Evolutionary conservation across 2,329 filamentous ascomycete species (phyloP).

Genomic region (Exophiala dermatitidis): DNA sequence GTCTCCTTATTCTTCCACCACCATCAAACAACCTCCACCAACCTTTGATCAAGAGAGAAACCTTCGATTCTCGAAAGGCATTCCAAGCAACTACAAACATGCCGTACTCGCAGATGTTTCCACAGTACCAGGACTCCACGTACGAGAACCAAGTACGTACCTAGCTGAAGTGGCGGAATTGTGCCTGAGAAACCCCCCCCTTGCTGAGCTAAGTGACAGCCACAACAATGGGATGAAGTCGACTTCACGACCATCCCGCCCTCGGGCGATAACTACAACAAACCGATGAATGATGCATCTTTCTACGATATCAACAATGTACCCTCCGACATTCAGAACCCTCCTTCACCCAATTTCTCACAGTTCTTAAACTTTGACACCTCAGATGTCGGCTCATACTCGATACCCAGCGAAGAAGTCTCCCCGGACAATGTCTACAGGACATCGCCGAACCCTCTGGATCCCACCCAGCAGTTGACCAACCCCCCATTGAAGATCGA

Average conservation of each 20-base stretch:
- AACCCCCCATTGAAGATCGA: slow-evolving; percentile 14
- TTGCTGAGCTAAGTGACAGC: slow-evolving; percentile 6
- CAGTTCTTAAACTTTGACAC: slow-evolving; percentile 21
- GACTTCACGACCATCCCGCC: slow-evolving; percentile 13
- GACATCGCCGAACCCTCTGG: slow-evolving; percentile 3
- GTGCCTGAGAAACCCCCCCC: background rate
- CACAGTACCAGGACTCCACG: slow-evolving; percentile 10
- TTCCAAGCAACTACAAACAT: slow-evolving; percentile 1
- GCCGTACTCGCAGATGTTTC: slow-evolving; percentile 16
- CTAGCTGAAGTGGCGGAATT: background rate
- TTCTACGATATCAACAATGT: slow-evolving; percentile 10
- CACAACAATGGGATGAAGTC: slow-evolving; percentile 18
- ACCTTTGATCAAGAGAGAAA: background rate
- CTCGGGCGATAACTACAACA: slow-evolving; percentile 10
- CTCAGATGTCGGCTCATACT: slow-evolving; percentile 10
- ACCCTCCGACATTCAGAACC: slow-evolving; percentile 7
- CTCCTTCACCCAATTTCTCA: slow-evolving; percentile 17
- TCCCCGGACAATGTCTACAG: slow-evolving; percentile 6
- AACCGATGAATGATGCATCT: slow-evolving; percentile 3
- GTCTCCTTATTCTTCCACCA: slow-evolving; percentile 6
- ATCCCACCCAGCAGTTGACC: slow-evolving; percentile 6
- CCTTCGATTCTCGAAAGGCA: slow-evolving; percentile 13
- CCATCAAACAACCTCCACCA: background rate
- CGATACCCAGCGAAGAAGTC: slow-evolving; percentile 9
- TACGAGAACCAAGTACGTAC: slow-evolving; percentile 18